Evolutionary conservation across 345 rosid genomes (phyloP).

Genomic region (Eucalyptus fibrosa): DNA sequence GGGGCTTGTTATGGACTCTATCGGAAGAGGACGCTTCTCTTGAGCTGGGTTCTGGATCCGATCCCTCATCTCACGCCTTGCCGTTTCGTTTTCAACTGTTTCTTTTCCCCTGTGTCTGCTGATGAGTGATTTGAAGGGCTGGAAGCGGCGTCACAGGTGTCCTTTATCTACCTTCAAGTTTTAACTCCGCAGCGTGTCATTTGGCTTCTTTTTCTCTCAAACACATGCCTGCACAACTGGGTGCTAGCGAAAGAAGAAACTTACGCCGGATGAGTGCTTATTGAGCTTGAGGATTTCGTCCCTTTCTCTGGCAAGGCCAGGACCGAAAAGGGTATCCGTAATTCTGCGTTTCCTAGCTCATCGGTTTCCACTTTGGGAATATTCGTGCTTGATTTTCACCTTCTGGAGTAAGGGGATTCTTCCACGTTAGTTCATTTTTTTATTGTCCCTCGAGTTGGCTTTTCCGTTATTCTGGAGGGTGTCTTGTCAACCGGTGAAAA

Average conservation of each 20-base stretch:
- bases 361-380: background rate
- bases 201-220: background rate
- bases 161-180: background rate
- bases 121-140: background rate
- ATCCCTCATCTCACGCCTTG: background rate
- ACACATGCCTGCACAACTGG: background rate
- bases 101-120: background rate
- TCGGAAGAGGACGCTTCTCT: background rate
- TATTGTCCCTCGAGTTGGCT: background rate
- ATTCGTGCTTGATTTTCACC: background rate
- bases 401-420: background rate
- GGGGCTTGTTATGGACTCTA: background rate
- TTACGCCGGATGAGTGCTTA: background rate
- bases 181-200: background rate
- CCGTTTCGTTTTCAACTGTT: background rate
- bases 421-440: background rate
- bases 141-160: background rate
- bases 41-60: background rate
- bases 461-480: background rate
- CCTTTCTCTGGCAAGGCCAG: background rate
- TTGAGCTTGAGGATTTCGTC: background rate
- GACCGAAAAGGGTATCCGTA: background rate
- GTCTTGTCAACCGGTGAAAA: constrained; percentile 20
- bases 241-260: background rate
- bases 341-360: background rate